Percentiles rank a stretch among this genome's conserved stretches.
These are phyloP conservation scores for Penicillium samsonianum DNA, from an alignment of 495 filamentous ascomycete genomes.

Conservation along the genomic window DNA sequence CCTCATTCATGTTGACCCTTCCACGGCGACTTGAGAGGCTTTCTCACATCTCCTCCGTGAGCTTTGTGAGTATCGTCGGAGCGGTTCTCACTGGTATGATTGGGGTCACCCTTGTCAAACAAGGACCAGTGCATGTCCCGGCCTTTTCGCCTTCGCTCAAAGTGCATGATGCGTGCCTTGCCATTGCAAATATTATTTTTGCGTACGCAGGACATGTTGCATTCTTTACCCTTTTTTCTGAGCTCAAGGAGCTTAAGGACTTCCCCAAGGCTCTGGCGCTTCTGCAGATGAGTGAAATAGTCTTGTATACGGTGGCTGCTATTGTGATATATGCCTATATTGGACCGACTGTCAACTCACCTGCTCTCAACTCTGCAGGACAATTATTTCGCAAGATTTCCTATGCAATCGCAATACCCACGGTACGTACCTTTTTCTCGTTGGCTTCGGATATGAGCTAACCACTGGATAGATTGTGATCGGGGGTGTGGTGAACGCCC, in stretches of 20 bases:
- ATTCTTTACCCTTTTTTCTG: constrained; percentile 70
- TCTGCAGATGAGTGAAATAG: constrained; percentile 60
- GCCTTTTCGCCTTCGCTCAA: constrained; percentile 24
- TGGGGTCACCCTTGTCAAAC: constrained; percentile 45
- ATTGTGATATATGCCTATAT: constrained; percentile 68
- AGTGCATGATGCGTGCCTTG: constrained; percentile 48
- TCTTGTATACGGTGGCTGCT: constrained; percentile 66
- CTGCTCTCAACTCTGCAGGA: constrained; percentile 64
- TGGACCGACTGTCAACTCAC: constrained; percentile 61
- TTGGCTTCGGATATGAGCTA: constrained; percentile 64
- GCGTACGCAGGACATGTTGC: constrained; percentile 60
- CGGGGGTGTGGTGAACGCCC: constrained; percentile 63
- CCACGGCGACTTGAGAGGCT: constrained; percentile 60
- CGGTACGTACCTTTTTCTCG: constrained; percentile 45
- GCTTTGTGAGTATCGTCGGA: constrained; percentile 60
- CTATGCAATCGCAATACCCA: constrained; percentile 68
- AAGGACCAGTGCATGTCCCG: constrained; percentile 47
- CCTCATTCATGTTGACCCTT: constrained; percentile 60
- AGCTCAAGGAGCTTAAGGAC: constrained; percentile 63
- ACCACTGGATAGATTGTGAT: constrained; percentile 48
- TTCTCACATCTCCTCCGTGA: constrained; percentile 58
- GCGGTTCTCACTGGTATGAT: constrained; percentile 69
- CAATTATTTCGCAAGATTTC: constrained; percentile 61
- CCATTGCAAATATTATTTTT: constrained; percentile 33
- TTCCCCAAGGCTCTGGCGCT: constrained; percentile 61